A percentile compares a stretch with the other conserved stretches of the same genome.
phyloP scores from a whole-genome alignment of 345 rosid species.

The Clausena lansium region DNA sequence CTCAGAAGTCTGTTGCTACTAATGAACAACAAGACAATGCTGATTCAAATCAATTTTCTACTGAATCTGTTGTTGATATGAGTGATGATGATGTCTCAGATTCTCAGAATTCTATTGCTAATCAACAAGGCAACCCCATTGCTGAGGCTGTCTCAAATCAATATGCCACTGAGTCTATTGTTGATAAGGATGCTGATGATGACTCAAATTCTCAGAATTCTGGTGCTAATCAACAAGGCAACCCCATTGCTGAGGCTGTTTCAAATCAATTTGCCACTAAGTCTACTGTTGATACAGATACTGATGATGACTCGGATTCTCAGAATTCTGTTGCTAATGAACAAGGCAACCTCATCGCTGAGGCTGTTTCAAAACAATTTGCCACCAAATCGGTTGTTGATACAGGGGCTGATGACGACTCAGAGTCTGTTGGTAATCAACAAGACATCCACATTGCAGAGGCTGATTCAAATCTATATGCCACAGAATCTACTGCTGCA shows the following conservation, averaged over 20 bases:
- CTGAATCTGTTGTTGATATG: no score
- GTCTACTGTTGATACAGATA: not conserved
- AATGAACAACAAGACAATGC: not conserved
- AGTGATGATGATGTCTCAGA: no score
- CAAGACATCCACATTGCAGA: no score
- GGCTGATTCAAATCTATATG: not conserved
- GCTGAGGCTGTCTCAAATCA: not conserved
- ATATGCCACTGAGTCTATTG: not conserved
- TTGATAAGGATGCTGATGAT: not conserved
- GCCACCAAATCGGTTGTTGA: not conserved
- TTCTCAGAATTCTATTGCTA: no score
- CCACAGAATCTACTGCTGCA: not conserved
- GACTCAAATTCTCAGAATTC: not conserved
- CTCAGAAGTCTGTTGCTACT: not conserved
- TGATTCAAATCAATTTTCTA: not conserved
- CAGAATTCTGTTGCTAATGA: not conserved
- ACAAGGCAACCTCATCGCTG: not conserved
- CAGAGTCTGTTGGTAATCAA: not conserved
- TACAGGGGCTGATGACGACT: not conserved
- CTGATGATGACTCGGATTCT: not conserved
- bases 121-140: no score
- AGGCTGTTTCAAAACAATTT: not conserved
- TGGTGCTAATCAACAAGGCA: no score
- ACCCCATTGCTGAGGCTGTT: not conserved
- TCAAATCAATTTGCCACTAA: not conserved